These are phyloP conservation scores for Cladorrhinum sp. DNA, from an alignment of 2,329 filamentous ascomycete species.

Conservation along the genomic window DNA sequence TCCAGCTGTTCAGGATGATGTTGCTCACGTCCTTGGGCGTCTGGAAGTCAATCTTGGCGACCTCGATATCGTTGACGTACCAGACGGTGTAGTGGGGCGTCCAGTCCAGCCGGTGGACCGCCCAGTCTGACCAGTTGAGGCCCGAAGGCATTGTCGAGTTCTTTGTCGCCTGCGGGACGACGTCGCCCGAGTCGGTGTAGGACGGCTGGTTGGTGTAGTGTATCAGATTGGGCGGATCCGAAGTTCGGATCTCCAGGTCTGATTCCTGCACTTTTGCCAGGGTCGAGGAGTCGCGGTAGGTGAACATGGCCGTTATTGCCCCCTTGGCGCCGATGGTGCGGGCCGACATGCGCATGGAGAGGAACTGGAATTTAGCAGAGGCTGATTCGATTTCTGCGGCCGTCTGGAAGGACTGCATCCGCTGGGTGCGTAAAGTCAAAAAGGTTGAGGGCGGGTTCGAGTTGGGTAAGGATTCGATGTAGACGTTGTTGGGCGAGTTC, in stretches of 20 bases:
- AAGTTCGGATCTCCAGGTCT: conserved; percentile 52
- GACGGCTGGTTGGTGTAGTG: conserved; percentile 62
- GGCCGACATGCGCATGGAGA: conserved; percentile 50
- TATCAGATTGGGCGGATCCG: conserved; percentile 41
- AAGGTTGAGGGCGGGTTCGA: conserved; percentile 39
- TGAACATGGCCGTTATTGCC: conserved; percentile 53
- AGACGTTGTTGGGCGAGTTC: conserved; percentile 45
- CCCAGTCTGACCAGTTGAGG: conserved; percentile 52
- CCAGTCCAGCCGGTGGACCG: conserved; percentile 61
- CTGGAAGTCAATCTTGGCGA: conserved; percentile 53
- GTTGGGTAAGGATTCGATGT: conserved; percentile 41
- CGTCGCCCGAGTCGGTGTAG: conserved; percentile 43
- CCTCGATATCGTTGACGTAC: conserved; percentile 52
- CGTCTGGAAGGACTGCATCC: conserved; percentile 44
- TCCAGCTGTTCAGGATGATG: conserved; percentile 60
- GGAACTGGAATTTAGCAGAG: conserved; percentile 36
- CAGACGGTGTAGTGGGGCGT: conserved; percentile 50
- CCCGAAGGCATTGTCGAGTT: conserved; percentile 46
- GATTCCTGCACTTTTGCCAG: conserved; percentile 46
- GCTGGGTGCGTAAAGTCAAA: conserved; percentile 47
- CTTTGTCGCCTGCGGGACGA: conserved; percentile 45
- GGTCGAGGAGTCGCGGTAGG: conserved; percentile 41
- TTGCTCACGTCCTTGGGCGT: conserved; percentile 51
- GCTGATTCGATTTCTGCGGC: conserved; percentile 47
- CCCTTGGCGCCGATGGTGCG: conserved; percentile 47